phyloP scores from a whole-genome alignment of 139 green algal genomes.

The Coccomyxa sp. region DNA sequence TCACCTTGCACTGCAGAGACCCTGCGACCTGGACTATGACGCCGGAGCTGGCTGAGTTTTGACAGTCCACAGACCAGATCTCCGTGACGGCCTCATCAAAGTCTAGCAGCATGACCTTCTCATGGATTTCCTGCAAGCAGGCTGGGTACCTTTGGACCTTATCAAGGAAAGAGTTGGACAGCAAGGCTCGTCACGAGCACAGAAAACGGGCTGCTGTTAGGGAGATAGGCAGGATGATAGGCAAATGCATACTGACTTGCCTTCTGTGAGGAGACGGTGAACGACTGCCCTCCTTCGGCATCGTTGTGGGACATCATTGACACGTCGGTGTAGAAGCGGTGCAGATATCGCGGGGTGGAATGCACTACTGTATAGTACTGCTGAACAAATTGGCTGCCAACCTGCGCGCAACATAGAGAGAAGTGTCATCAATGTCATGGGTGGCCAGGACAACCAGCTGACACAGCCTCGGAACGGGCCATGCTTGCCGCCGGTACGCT shows the following conservation, averaged over 20 bases:
- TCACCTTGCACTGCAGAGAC: slow-evolving; percentile 42
- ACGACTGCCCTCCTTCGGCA: not conserved
- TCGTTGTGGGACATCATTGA: slow-evolving; percentile 56
- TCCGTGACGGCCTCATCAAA: slow-evolving; percentile 51
- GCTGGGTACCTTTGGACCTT: not conserved
- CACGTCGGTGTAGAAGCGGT: slow-evolving; percentile 84
- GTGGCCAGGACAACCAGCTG: not conserved
- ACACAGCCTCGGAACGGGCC: not conserved
- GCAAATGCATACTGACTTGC: not conserved
- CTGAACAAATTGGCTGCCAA: slow-evolving; percentile 77
- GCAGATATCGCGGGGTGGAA: slow-evolving; percentile 54
- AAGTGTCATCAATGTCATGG: not conserved
- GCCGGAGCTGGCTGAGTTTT: slow-evolving; percentile 63
- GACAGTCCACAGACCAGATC: slow-evolving; percentile 71
- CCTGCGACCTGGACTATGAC: slow-evolving; percentile 82
- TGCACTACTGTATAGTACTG: slow-evolving; percentile 86
- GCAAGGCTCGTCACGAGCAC: not conserved
- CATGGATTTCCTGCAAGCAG: slow-evolving; percentile 67
- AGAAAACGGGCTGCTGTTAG: not conserved
- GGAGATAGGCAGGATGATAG: not conserved
- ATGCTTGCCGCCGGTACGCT: not conserved
- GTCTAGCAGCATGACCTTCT: slow-evolving; percentile 61
- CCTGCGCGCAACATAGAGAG: slow-evolving; percentile 25
- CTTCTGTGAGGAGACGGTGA: slow-evolving; percentile 16
- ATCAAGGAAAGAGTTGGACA: not conserved